phyloP scores from a whole-genome alignment of 352 stramenopile genomes.

The Phytopythium sindhum region DNA sequence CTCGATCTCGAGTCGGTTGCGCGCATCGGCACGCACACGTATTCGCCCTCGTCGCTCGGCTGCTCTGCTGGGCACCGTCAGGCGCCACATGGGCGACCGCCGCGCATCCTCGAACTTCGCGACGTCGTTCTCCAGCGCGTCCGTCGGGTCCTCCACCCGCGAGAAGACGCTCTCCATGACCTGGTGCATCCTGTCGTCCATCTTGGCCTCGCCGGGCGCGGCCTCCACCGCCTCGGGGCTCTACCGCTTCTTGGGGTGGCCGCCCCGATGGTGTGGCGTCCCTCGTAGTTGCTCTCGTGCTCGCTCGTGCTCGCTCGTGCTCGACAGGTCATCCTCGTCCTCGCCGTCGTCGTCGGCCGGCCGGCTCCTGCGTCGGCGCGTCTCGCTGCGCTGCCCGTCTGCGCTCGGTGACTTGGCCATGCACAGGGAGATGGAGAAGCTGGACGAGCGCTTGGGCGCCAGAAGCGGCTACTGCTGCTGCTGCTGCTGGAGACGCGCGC shows the following conservation, averaged over 20 bases:
- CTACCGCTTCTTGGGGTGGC: not conserved
- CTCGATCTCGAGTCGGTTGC: slow-evolving; percentile 64
- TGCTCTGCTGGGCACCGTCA: slow-evolving; percentile 13
- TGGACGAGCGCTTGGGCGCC: not conserved
- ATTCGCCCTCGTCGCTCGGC: not conserved
- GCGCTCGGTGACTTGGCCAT: not conserved
- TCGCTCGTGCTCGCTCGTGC: slow-evolving; percentile 37
- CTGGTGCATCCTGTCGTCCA: slow-evolving; percentile 43
- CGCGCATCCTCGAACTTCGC: slow-evolving; percentile 47
- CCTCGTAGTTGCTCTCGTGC: slow-evolving; percentile 31
- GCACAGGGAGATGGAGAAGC: slow-evolving; percentile 5
- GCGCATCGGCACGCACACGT: slow-evolving; percentile 34
- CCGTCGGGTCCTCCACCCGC: slow-evolving; percentile 15
- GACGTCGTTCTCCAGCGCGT: slow-evolving; percentile 36
- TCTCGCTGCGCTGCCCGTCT: not conserved
- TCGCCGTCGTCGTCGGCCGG: not conserved
- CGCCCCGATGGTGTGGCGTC: too few relatives aligned
- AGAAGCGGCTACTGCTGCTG: not conserved
- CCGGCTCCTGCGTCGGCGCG: not conserved
- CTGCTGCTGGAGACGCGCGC: slow-evolving; percentile 20
- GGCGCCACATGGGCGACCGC: slow-evolving; percentile 4
- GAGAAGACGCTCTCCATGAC: slow-evolving; percentile 54
- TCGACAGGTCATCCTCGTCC: slow-evolving; percentile 45
- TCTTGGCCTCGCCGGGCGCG: slow-evolving; percentile 39
- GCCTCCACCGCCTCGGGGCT: slow-evolving; percentile 31